Evolutionary conservation across 345 rosid genomes (phyloP).

Genomic region (Jatropha curcas): DNA sequence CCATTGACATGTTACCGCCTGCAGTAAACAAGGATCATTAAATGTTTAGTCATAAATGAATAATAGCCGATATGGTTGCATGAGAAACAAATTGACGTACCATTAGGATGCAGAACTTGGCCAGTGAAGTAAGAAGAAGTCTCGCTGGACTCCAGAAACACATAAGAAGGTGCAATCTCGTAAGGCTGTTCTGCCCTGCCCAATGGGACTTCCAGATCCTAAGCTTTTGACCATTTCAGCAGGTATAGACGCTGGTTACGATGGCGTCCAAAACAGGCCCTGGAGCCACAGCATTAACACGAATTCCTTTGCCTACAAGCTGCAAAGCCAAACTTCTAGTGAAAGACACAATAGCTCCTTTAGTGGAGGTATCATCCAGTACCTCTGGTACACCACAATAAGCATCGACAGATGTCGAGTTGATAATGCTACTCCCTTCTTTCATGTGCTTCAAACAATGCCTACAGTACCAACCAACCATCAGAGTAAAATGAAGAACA

Average conservation of each 20-base stretch:
- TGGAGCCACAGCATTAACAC: conserved; percentile 22
- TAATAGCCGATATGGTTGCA: no score
- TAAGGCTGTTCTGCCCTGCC: conserved; percentile 17
- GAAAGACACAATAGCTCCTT: conserved; percentile 22
- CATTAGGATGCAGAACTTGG: conserved; percentile 25
- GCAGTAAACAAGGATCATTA: neutral
- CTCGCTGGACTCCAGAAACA: conserved; percentile 6
- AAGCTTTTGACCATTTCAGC: neutral
- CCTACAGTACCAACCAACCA: neutral
- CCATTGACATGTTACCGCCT: neutral
- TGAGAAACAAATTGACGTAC: neutral
- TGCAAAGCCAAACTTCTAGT: conserved; percentile 10
- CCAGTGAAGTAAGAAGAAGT: conserved; percentile 16
- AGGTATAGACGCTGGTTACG: conserved; percentile 7
- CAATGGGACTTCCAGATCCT: neutral
- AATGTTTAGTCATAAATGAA: neutral
- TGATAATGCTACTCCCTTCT: conserved; percentile 18
- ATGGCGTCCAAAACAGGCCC: conserved; percentile 25
- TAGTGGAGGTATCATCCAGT: conserved; percentile 8
- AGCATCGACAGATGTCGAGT: conserved; percentile 7
- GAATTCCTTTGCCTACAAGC: neutral
- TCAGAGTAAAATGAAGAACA: neutral
- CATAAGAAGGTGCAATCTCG: conserved; percentile 21
- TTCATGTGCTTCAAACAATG: conserved; percentile 9
- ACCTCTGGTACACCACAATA: neutral